Base-by-base conservation (phyloP, 2,329 filamentous ascomycete genomes). In the Stemphylium lycopersici region DNA sequence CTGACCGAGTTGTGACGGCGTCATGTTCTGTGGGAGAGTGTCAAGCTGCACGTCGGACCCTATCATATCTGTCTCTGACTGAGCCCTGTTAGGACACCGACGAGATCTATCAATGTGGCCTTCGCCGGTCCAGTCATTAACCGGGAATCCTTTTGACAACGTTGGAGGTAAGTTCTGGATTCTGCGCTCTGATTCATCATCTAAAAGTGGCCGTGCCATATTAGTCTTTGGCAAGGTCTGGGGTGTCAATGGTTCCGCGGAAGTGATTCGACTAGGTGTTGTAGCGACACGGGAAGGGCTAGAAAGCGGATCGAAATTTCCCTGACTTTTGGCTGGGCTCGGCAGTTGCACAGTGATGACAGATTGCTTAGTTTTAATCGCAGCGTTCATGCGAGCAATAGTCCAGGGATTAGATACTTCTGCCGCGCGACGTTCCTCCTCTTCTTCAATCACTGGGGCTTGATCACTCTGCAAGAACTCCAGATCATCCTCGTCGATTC, bases 341-440 rank as follows among this genome's bases (percentile, higher is more conserved):
- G 58, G 58, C 3, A 68, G 51, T 29, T 71, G 72, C 6, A 6
- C 31, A 15, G 63, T 63, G n/a, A n/a, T 56, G 6, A 13, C 10
- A 6, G 31, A 16, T 26, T 50, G 56, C 24, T 48, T 67, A 0
- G 54, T 52, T 45, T 67, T 72, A 18, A 66, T 36, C 1, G 55
- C 46, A 13, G 74, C 50, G 40, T 81, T 80, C 72, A 83, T 76
- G 54, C 77, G 80, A 20, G 80, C 79, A 38, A 80, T 73, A 0
- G 77, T 77, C 79, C 79, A 83, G 1, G 81, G 81, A 55, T 83
- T 82, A 1, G 75, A 79, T 4, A 78, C 48, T 3, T 58, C 67
- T 22, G 69, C 61, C 48, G 75, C 70, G 41, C 61, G 71, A 3
- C 57, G 63, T 18, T 63, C 70, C 34, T 73, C 67, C 36, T 71